Percentiles rank a stretch among this genome's conserved stretches.
phyloP scores from a whole-genome alignment of 129 eudicot species.

The Flaveria sonorensis region DNA sequence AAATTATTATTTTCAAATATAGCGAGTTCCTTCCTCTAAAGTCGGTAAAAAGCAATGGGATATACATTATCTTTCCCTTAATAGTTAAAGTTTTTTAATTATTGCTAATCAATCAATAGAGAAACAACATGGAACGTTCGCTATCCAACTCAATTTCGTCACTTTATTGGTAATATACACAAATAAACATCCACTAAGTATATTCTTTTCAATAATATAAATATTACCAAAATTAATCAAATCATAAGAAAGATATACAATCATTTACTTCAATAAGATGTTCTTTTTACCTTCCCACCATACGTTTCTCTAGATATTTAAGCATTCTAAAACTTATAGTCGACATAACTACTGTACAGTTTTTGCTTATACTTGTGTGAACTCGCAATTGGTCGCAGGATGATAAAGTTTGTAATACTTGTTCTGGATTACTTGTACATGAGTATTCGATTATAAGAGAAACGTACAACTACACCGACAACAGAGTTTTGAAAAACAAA shows the following conservation, averaged over 20 bases:
- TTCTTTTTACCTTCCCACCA: slow-evolving; percentile 13
- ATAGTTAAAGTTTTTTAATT: neutral
- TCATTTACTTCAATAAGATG: neutral
- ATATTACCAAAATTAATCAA: neutral
- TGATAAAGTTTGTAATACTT: too few relatives aligned
- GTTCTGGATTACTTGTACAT: too few relatives aligned
- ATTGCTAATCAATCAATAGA: slow-evolving; percentile 9
- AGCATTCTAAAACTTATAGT: too few relatives aligned
- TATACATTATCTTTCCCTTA: neutral
- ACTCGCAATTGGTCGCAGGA: too few relatives aligned
- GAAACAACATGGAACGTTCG: slow-evolving; percentile 8
- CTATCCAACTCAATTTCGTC: neutral
- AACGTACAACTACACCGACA: too few relatives aligned
- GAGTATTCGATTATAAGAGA: too few relatives aligned
- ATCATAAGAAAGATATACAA: slow-evolving; percentile 12
- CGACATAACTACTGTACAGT: too few relatives aligned
- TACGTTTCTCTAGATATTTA: neutral
- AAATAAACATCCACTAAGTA: slow-evolving; percentile 33
- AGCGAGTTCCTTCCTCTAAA: slow-evolving; percentile 1
- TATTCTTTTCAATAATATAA: neutral
- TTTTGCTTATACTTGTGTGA: too few relatives aligned
- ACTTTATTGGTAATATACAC: slow-evolving; percentile 28
- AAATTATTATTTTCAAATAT: neutral
- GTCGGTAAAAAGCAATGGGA: slow-evolving; percentile 20
- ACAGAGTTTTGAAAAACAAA: too few relatives aligned